Conservation (phyloP, 148 eudicot genomes). For the Camellia japonica region DNA sequence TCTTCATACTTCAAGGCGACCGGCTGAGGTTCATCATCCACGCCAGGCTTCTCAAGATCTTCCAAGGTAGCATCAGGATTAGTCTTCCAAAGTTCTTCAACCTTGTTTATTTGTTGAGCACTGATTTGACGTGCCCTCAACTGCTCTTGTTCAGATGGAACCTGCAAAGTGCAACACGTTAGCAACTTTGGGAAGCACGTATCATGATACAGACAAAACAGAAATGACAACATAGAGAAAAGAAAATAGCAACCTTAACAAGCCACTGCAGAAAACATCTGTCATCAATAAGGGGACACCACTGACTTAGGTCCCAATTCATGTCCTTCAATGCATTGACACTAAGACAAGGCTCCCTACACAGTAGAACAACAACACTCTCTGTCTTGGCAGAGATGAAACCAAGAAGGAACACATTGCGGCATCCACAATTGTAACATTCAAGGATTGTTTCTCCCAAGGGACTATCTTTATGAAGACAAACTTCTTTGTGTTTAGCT, state of each 20-base stretch:
- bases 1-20: slow-evolving; percentile 92
- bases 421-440: slow-evolving; percentile 98
- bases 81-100: slow-evolving; percentile 98
- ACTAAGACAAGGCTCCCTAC: slow-evolving; percentile 94
- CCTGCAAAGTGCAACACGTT: slow-evolving; percentile 41
- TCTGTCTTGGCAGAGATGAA: slow-evolving; percentile 98
- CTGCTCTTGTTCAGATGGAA: slow-evolving; percentile 98
- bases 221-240: not conserved
- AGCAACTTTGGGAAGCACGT: not conserved
- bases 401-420: slow-evolving; percentile 95
- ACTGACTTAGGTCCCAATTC: slow-evolving; percentile 99
- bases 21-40: slow-evolving; percentile 97
- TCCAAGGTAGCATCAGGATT: slow-evolving; percentile 97
- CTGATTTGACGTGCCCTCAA: slow-evolving; percentile 96
- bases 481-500: slow-evolving; percentile 98
- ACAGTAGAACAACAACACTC: slow-evolving; percentile 94
- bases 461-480: slow-evolving; percentile 98
- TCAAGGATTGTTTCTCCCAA: slow-evolving; percentile 97
- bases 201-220: not conserved
- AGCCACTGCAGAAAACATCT: slow-evolving; percentile 98
- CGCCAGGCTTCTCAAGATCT: slow-evolving; percentile 99
- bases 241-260: slow-evolving; percentile 60
- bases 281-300: slow-evolving; percentile 99
- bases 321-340: slow-evolving; percentile 94
- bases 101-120: slow-evolving; percentile 97